phyloP scores from a whole-genome alignment of 371 early-diverging fungal genomes.

The Circinella umbellata region DNA sequence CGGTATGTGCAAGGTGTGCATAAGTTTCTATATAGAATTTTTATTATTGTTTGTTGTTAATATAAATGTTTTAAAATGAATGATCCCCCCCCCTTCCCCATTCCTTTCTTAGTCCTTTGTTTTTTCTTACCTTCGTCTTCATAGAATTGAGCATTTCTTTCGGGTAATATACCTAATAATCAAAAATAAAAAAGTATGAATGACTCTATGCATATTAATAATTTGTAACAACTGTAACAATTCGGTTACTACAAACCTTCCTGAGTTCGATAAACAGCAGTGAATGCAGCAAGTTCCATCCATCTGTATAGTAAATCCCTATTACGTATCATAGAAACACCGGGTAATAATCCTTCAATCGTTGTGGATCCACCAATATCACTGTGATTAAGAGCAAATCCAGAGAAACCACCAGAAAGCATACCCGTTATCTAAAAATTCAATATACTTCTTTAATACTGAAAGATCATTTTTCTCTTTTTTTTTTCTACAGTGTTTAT shows the following conservation, averaged over 20 bases:
- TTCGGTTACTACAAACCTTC: slow-evolving; percentile 33
- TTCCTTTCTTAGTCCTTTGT: too few relatives aligned
- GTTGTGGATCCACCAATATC: slow-evolving; percentile 59
- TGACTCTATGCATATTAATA: too few relatives aligned
- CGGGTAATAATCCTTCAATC: slow-evolving; percentile 34
- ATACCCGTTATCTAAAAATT: slow-evolving; percentile 34
- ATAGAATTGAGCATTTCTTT: slow-evolving; percentile 58
- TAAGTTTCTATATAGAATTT: slow-evolving; percentile 30
- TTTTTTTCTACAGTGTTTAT: not conserved
- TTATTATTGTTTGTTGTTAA: not conserved
- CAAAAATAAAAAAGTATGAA: too few relatives aligned
- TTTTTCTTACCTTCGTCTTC: slow-evolving; percentile 47
- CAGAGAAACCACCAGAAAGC: slow-evolving; percentile 55
- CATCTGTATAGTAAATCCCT: slow-evolving; percentile 53
- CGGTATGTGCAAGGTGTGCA: slow-evolving; percentile 40
- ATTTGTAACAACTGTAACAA: too few relatives aligned
- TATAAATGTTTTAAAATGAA: not conserved
- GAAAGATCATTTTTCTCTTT: too few relatives aligned
- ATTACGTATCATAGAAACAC: slow-evolving; percentile 36
- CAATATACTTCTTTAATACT: too few relatives aligned
- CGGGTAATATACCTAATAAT: slow-evolving; percentile 35
- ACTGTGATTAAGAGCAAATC: slow-evolving; percentile 50
- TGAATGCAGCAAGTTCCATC: slow-evolving; percentile 60
- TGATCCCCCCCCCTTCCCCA: too few relatives aligned
- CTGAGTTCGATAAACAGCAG: slow-evolving; percentile 50